Evolutionary conservation across 2,329 filamentous ascomycete species (phyloP), one percentile per base, ranked within the genome.

Genomic region (Cytospora piceicola): DNA sequence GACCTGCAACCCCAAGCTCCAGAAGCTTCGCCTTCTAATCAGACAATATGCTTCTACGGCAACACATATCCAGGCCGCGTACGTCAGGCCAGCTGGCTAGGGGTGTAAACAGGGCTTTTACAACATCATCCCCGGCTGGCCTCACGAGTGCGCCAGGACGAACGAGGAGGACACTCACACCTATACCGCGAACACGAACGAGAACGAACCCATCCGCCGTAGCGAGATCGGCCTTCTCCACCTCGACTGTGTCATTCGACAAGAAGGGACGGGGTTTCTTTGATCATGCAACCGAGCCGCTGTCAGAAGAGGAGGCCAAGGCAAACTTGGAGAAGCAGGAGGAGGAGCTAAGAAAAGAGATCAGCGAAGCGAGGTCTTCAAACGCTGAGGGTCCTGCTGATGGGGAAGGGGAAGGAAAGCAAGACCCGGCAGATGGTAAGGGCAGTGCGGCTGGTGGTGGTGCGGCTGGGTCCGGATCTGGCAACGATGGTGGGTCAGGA

Each of bases 361-460:
- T 81, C 54, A 79, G 77, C 68, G 82, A 82, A 70, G 77, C 79
- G 52, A 83, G 81, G 67, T 76, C 73, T 32, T 76, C 78, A 32
- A 76, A 73, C 55, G 75, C 79, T 14, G 79, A 83, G 46, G 67
- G 74, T 67, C 77, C 74, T 60, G 73, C 61, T 76, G 83, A 2
- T 79, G 85, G 34, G 76, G 56, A 73, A 65, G 85, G 34, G 76
- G 56, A 73, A 65, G 69, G 77, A 65, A 60, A 71, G 52, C 54
- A 76, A 72, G 75, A 79, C 46, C 71, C 75, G n/a, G 70, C 77
- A 55, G 87, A 90, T 73, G 84, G 81, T 60, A 88, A 86, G 72
- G 81, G 81, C 49, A 82, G 85, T 42, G 82, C 88, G 57, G 85
- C 88, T 57, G 85, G 85, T 52, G 83, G 83, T 53, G 83, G 83